phyloP scores from a whole-genome alignment of 129 eudicot species.

The Flaveria bidentis region DNA sequence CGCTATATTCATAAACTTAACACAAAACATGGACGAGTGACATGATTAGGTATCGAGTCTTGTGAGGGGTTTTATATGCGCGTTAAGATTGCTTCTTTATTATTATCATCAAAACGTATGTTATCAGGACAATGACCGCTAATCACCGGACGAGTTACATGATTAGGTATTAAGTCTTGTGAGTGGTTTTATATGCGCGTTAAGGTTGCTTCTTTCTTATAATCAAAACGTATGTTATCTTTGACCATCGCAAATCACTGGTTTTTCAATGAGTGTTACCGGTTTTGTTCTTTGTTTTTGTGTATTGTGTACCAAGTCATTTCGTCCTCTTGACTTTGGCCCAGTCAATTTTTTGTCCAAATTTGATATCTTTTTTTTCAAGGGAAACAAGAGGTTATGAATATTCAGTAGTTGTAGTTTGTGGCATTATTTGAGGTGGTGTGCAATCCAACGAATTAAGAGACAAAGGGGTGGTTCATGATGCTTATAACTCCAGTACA shows the following conservation, averaged over 20 bases:
- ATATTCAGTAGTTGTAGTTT: background rate
- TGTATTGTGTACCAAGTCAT: conserved; percentile 7
- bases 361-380: background rate
- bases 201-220: no score
- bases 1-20: background rate
- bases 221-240: background rate
- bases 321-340: background rate
- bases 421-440: background rate
- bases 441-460: background rate
- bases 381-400: background rate
- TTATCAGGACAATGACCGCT: background rate
- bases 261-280: background rate
- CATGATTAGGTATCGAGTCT: background rate
- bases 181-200: no score
- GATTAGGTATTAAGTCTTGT: background rate
- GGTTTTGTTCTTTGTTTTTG: background rate
- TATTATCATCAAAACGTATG: background rate
- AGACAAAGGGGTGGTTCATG: conserved; percentile 21
- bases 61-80: no score
- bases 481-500: background rate
- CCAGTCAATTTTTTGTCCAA: background rate
- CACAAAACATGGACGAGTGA: no score
- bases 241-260: background rate
- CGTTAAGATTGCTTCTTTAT: no score
- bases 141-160: background rate